Conservation (phyloP, 768 basidiomycete species). For the Trametes coccinea region DNA sequence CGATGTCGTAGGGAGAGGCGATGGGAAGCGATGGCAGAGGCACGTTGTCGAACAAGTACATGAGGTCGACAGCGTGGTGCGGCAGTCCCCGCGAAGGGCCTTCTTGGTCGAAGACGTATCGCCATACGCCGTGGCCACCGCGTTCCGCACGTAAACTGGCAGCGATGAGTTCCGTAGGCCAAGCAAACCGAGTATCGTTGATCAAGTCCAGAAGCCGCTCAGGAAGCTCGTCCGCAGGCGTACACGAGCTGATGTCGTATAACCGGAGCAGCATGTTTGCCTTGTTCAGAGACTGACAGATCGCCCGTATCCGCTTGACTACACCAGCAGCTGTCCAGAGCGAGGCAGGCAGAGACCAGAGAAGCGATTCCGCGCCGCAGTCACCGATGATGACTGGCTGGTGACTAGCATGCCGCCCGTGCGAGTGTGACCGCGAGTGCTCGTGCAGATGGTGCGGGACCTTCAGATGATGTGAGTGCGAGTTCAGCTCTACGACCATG, state of each 20-base stretch:
- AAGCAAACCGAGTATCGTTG: slow-evolving; percentile 72
- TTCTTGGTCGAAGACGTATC: slow-evolving; percentile 84
- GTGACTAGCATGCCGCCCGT: slow-evolving; percentile 29
- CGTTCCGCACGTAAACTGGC: slow-evolving; percentile 50
- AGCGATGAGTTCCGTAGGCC: slow-evolving; percentile 71
- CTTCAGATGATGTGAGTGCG: slow-evolving; percentile 27
- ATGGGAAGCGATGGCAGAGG: slow-evolving; percentile 45
- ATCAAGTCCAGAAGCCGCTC: slow-evolving; percentile 73
- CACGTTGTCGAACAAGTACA: slow-evolving; percentile 79
- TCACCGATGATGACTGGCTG: slow-evolving; percentile 82
- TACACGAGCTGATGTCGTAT: slow-evolving; percentile 68
- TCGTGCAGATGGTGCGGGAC: slow-evolving; percentile 18
- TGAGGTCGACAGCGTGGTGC: slow-evolving; percentile 71
- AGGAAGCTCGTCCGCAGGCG: slow-evolving; percentile 63
- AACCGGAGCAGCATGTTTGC: slow-evolving; percentile 62
- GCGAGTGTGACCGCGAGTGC: slow-evolving; percentile 23
- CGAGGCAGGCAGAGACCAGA: slow-evolving; percentile 61
- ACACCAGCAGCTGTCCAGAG: slow-evolving; percentile 63
- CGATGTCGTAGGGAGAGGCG: slow-evolving; percentile 20
- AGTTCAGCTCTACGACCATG: slow-evolving; percentile 26
- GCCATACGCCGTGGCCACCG: slow-evolving; percentile 66
- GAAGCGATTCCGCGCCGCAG: slow-evolving; percentile 60
- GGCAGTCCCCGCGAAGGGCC: slow-evolving; percentile 62
- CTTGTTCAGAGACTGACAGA: slow-evolving; percentile 68
- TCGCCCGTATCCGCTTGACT: slow-evolving; percentile 68